Evolutionary conservation across 768 basidiomycete species (phyloP).

Genomic region (Tricholomella constricta): DNA sequence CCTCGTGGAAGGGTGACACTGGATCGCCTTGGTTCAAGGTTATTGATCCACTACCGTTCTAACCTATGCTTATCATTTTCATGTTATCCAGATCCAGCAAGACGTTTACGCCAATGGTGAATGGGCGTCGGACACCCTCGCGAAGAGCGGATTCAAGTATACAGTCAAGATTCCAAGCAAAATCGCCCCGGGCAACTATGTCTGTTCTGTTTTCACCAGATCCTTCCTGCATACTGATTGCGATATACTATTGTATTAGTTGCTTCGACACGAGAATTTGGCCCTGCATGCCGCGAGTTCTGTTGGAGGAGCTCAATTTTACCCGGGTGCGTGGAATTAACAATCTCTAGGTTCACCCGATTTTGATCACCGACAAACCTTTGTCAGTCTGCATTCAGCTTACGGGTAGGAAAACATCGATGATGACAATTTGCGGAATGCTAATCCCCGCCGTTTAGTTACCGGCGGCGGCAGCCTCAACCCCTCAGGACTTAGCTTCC

Average conservation of each 20-base stretch:
- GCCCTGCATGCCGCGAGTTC: constrained; percentile 36
- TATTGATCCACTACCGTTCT: neutral
- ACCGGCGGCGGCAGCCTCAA: constrained; percentile 37
- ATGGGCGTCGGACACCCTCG: constrained; percentile 40
- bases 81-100: constrained; percentile 33
- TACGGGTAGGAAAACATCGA: constrained; percentile 22
- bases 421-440: neutral
- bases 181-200: constrained; percentile 38
- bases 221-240: neutral
- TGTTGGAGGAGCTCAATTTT: constrained; percentile 40
- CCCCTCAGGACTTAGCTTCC: constrained; percentile 40
- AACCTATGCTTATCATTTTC: neutral
- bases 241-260: too few species aligned
- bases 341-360: too few species aligned
- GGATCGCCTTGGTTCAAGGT: constrained; percentile 44
- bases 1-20: constrained; percentile 35
- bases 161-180: constrained; percentile 40
- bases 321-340: constrained; percentile 31
- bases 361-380: neutral
- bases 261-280: constrained; percentile 42
- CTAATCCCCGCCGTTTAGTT: constrained; percentile 19
- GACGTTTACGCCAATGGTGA: constrained; percentile 33
- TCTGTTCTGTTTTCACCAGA: constrained; percentile 20
- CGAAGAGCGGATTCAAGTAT: constrained; percentile 35
- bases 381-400: constrained; percentile 37